Percentiles rank a stretch among this genome's conserved stretches.
Conservation (phyloP, 2,329 filamentous ascomycete species). For the Thelonectria olida region DNA sequence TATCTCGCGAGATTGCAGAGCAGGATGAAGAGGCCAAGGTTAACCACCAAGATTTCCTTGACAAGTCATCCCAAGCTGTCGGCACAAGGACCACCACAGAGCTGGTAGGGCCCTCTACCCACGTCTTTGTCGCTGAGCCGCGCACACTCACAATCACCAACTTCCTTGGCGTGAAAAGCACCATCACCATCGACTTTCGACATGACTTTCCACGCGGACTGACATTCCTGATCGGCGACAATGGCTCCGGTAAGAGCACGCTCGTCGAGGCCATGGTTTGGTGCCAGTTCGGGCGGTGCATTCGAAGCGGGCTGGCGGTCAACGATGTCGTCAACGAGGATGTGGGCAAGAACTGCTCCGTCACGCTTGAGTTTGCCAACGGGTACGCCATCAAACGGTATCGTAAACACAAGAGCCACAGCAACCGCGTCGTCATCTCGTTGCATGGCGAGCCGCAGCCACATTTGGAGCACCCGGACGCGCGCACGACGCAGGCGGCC, state of each 20-base stretch:
- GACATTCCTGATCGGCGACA: conserved; percentile 27
- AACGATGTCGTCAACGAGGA: conserved; percentile 32
- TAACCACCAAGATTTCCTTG: conserved; percentile 23
- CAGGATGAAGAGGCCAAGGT: conserved; percentile 10
- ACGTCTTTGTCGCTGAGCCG: conserved; percentile 31
- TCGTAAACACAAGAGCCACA: conserved; percentile 25
- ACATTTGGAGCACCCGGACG: conserved; percentile 19
- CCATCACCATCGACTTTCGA: conserved; percentile 24
- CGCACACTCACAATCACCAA: conserved; percentile 30
- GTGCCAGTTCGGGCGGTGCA: conserved; percentile 30
- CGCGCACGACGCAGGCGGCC: conserved; percentile 22
- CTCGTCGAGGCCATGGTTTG: conserved; percentile 29
- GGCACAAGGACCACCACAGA: conserved; percentile 11
- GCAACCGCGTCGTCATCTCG: conserved; percentile 25
- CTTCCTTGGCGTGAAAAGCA: conserved; percentile 32
- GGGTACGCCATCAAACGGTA: conserved; percentile 29
- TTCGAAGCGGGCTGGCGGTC: conserved; percentile 22
- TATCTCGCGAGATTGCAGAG: conserved; percentile 5
- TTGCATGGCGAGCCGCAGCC: conserved; percentile 22
- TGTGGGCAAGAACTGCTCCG: conserved; percentile 29
- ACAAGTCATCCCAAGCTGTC: conserved; percentile 7
- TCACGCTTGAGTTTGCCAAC: conserved; percentile 32
- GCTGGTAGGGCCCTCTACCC: conserved; percentile 5
- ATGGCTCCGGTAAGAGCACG: conserved; percentile 36
- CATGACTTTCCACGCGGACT: conserved; percentile 24